These are phyloP conservation scores for Pyrenochaeta sp. DNA, from an alignment of 2,329 filamentous ascomycete species.

Conservation along the genomic window DNA sequence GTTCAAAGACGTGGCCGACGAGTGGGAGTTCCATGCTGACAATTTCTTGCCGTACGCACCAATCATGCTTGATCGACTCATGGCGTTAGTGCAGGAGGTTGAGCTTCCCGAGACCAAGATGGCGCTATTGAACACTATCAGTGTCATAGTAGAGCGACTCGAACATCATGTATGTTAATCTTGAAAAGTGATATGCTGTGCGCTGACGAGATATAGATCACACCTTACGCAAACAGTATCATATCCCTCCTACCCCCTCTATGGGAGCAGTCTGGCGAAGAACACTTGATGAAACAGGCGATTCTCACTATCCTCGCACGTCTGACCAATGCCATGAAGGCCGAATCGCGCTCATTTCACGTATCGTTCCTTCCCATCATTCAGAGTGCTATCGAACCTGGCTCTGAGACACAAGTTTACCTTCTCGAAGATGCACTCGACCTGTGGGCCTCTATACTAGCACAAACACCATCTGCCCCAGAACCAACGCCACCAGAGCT, in stretches of 20 bases:
- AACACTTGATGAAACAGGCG: slow-evolving; percentile 92
- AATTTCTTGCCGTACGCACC: slow-evolving; percentile 80
- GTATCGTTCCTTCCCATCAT: slow-evolving; percentile 83
- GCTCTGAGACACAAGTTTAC: slow-evolving; percentile 70
- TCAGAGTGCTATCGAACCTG: slow-evolving; percentile 77
- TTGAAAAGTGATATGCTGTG: rapidly evolving
- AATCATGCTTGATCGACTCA: slow-evolving; percentile 74
- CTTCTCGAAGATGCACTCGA: slow-evolving; percentile 92
- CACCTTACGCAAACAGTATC: slow-evolving; percentile 77
- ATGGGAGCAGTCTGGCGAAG: slow-evolving; percentile 86
- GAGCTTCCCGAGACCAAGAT: slow-evolving; percentile 89
- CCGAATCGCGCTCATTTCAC: slow-evolving; percentile 80
- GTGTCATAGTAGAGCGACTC: slow-evolving; percentile 80
- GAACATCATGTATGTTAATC: slow-evolving; percentile 70
- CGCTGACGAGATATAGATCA: slow-evolving; percentile 55
- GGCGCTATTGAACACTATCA: slow-evolving; percentile 85
- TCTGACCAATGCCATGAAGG: slow-evolving; percentile 85
- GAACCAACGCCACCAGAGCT: slow-evolving; percentile 53
- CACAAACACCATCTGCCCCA: slow-evolving; percentile 61
- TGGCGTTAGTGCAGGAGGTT: slow-evolving; percentile 80
- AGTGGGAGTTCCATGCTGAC: slow-evolving; percentile 80
- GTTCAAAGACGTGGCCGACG: slow-evolving; percentile 80
- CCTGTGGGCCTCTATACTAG: slow-evolving; percentile 81
- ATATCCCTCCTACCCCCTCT: slow-evolving; percentile 80
- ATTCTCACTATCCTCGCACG: slow-evolving; percentile 86